Evolutionary conservation across 2,329 filamentous ascomycete genomes (phyloP).

Genomic region (Coleophoma eucalyptorum): DNA sequence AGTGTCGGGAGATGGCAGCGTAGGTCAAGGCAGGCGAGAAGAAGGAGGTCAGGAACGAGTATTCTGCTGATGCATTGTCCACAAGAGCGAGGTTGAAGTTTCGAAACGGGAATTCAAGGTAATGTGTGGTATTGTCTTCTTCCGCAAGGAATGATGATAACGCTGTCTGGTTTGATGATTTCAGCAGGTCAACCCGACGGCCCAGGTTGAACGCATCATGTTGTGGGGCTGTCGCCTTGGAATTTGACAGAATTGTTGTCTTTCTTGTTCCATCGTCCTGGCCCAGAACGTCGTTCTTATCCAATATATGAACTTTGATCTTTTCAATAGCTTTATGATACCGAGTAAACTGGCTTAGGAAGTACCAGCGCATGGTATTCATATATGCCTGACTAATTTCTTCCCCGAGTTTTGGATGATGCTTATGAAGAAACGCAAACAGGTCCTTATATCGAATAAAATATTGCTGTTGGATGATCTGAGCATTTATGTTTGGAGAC

Average conservation of each 20-base stretch:
- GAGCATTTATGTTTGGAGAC: constrained; percentile 94
- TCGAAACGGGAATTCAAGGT: constrained; percentile 85
- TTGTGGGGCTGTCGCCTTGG: constrained; percentile 49
- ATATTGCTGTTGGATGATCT: constrained; percentile 91
- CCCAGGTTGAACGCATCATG: constrained; percentile 91
- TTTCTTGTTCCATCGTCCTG: constrained; percentile 71
- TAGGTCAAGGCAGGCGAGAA: constrained; percentile 77
- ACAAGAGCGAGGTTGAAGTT: constrained; percentile 93
- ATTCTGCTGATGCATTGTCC: constrained; percentile 93
- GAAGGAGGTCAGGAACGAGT: constrained; percentile 87
- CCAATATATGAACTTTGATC: constrained; percentile 76
- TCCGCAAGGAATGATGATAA: constrained; percentile 87
- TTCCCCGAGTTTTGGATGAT: constrained; percentile 78
- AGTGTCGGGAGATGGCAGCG: constrained; percentile 75
- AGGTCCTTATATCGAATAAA: constrained; percentile 87
- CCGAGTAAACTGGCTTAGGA: constrained; percentile 82
- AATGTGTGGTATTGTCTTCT: constrained; percentile 81
- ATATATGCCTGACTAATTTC: constrained; percentile 93
- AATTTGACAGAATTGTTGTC: constrained; percentile 50
- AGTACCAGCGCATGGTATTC: constrained; percentile 99
- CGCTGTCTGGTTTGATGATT: constrained; percentile 67
- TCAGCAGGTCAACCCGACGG: constrained; percentile 78
- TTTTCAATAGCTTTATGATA: constrained; percentile 83
- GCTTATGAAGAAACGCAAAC: constrained; percentile 77
- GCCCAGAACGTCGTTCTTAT: constrained; percentile 79